phyloP scores from a whole-genome alignment of 768 basidiomycete genomes.

The Mycena belliarum region DNA sequence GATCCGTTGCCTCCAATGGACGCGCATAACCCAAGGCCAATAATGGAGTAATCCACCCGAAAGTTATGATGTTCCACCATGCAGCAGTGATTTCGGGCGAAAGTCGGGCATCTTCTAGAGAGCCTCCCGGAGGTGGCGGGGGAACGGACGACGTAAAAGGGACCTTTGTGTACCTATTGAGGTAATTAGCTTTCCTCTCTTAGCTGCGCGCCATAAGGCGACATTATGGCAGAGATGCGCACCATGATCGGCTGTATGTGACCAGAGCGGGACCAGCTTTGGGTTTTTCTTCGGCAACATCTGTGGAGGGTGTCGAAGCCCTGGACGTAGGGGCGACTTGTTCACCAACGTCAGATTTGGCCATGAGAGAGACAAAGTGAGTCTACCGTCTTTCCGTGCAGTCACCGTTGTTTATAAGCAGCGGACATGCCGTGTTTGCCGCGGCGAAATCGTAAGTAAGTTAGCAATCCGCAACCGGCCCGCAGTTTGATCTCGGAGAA shows the following conservation, averaged over 20 bases:
- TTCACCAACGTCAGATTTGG: constrained; percentile 15
- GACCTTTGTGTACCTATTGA: constrained; percentile 31
- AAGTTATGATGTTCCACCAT: constrained; percentile 61
- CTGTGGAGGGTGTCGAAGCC: constrained; percentile 12
- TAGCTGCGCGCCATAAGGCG: too few relatives aligned
- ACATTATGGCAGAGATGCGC: background rate
- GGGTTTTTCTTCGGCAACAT: constrained; percentile 12
- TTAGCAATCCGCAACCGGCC: too few relatives aligned
- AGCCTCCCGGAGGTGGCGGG: constrained; percentile 47
- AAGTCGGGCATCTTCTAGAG: constrained; percentile 58
- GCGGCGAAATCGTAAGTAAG: too few relatives aligned
- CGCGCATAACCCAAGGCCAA: constrained; percentile 76
- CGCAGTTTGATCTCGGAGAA: too few relatives aligned
- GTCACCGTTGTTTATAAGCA: background rate
- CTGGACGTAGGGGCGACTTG: constrained; percentile 6
- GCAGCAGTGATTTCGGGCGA: constrained; percentile 70
- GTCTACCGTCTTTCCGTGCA: background rate
- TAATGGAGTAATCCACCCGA: constrained; percentile 74
- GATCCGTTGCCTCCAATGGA: constrained; percentile 77
- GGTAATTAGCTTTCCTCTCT: background rate
- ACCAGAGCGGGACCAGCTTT: background rate
- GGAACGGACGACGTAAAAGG: constrained; percentile 42
- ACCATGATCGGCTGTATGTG: constrained; percentile 16
- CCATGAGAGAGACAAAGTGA: constrained; percentile 13
- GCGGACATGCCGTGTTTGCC: background rate